Conservation (phyloP, 257 asterid species). For the Solanum chiquidenum region DNA sequence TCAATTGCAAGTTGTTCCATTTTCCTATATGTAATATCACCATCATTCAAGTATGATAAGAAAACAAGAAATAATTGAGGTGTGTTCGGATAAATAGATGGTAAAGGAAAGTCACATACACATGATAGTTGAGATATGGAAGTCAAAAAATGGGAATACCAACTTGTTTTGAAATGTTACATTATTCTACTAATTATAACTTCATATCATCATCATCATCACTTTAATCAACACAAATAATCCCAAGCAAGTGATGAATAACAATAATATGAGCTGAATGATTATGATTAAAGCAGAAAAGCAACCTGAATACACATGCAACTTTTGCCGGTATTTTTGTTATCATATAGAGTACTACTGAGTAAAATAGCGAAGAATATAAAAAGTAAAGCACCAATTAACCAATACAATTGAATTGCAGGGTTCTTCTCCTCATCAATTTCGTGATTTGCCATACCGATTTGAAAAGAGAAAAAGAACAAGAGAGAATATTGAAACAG, state of each 20-base stretch:
- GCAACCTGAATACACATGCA: conserved; percentile 28
- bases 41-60: not conserved
- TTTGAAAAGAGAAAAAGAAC: not conserved
- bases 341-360: not conserved
- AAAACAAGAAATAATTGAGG: not conserved
- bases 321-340: conserved; percentile 8
- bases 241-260: not conserved
- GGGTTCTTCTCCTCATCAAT: not conserved
- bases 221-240: not conserved
- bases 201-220: not conserved
- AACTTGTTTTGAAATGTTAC: too few species aligned
- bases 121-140: too few species aligned
- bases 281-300: not conserved
- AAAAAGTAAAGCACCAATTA: conserved; percentile 18
- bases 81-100: not conserved
- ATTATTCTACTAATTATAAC: not conserved
- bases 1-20: not conserved
- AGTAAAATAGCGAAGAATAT: conserved; percentile 18
- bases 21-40: not conserved
- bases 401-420: not conserved
- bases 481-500: not conserved
- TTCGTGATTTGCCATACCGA: not conserved
- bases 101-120: too few species aligned
- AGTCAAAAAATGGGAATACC: too few species aligned
- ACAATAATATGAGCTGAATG: not conserved